phyloP scores from a whole-genome alignment of 2,329 filamentous ascomycete genomes.

The Neophaeococcomyces mojaviensis region DNA sequence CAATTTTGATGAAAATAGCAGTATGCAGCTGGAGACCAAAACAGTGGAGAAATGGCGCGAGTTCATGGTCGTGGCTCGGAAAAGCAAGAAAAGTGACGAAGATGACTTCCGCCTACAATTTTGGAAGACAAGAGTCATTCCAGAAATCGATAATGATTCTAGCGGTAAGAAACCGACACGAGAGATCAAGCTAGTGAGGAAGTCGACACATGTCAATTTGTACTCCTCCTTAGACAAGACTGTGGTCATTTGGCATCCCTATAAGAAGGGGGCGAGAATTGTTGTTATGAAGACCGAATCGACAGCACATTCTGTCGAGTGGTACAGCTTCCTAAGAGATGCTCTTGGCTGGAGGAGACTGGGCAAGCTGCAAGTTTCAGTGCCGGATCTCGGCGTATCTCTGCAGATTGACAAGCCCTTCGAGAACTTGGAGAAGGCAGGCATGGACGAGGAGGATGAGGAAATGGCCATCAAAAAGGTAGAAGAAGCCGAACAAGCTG shows the following conservation, averaged over 20 bases:
- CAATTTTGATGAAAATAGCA: constrained; percentile 58
- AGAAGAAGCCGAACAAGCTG: constrained; percentile 44
- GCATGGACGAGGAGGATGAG: constrained; percentile 29
- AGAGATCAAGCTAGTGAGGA: constrained; percentile 49
- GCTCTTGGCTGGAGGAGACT: constrained; percentile 52
- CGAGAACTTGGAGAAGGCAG: constrained; percentile 40
- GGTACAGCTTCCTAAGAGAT: constrained; percentile 59
- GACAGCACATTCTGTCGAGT: constrained; percentile 56
- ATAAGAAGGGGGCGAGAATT: constrained; percentile 49
- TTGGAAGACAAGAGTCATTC: constrained; percentile 57
- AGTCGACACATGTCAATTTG: constrained; percentile 51
- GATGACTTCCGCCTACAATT: constrained; percentile 51
- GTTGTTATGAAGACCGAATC: constrained; percentile 57
- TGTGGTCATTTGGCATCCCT: constrained; percentile 54
- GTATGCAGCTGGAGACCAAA: constrained; percentile 50
- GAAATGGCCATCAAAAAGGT: constrained; percentile 32
- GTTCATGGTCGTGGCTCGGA: constrained; percentile 55
- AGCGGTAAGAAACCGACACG: constrained; percentile 49
- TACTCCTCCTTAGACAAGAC: constrained; percentile 62
- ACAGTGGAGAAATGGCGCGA: constrained; percentile 59
- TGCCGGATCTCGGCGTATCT: constrained; percentile 56
- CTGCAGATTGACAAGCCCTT: constrained; percentile 56
- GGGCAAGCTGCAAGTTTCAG: constrained; percentile 50
- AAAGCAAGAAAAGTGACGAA: constrained; percentile 44
- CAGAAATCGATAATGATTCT: constrained; percentile 48